Percentiles rank a stretch among this genome's conserved stretches.
phyloP scores from a whole-genome alignment of 2,329 filamentous ascomycete genomes.

The Myrmaecium sp. region DNA sequence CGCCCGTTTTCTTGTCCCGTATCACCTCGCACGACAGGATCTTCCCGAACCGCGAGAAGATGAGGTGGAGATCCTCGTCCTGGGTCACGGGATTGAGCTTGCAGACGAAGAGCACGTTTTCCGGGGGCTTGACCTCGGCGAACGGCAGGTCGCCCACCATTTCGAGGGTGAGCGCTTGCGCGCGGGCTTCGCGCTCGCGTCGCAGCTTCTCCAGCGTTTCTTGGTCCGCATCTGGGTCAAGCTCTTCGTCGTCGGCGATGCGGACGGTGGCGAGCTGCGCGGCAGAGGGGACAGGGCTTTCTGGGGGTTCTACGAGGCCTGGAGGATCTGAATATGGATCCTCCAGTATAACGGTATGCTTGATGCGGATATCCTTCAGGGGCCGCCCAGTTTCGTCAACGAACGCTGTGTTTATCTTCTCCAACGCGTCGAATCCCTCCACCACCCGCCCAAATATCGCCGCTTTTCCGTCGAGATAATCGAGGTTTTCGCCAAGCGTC shows the following conservation, averaged over 20 bases:
- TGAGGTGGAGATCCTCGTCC: slow-evolving; percentile 84
- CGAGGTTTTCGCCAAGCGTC: slow-evolving; percentile 74
- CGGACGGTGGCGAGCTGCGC: slow-evolving; percentile 81
- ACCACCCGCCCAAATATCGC: slow-evolving; percentile 91
- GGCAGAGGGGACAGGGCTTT: slow-evolving; percentile 65
- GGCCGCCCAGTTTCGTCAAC: slow-evolving; percentile 74
- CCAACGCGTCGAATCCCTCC: slow-evolving; percentile 83
- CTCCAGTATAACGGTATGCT: slow-evolving; percentile 81
- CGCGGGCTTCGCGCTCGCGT: slow-evolving; percentile 76
- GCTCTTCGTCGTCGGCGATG: slow-evolving; percentile 74
- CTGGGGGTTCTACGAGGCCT: slow-evolving; percentile 57
- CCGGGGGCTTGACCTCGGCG: slow-evolving; percentile 90
- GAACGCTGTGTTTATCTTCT: slow-evolving; percentile 84
- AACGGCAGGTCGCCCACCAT: slow-evolving; percentile 97
- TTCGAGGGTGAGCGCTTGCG: slow-evolving; percentile 86
- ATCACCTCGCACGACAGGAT: slow-evolving; percentile 95
- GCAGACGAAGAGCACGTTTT: slow-evolving; percentile 96
- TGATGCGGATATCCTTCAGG: slow-evolving; percentile 84
- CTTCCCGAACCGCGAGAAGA: slow-evolving; percentile 91
- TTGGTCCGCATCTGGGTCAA: slow-evolving; percentile 65
- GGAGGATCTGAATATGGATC: slow-evolving; percentile 77
- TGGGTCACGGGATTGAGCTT: slow-evolving; percentile 94
- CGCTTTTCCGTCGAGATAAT: slow-evolving; percentile 84
- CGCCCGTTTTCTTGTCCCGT: slow-evolving; percentile 78
- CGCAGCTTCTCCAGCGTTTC: slow-evolving; percentile 64